Base-by-base conservation (phyloP, 2,329 filamentous ascomycete species). In the Hymenoscyphus scutula region DNA sequence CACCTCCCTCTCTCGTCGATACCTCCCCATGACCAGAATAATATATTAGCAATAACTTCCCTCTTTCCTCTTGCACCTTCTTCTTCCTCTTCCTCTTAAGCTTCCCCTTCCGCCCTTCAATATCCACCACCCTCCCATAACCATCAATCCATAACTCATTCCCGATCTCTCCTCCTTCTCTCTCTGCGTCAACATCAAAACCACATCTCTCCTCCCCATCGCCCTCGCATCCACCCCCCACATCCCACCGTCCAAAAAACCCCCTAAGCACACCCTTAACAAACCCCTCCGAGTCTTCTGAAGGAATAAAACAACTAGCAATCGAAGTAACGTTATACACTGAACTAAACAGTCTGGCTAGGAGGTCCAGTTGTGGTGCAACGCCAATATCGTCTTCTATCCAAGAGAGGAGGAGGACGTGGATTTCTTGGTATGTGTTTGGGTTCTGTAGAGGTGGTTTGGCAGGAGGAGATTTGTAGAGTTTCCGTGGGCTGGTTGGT, bases 11-110 rank as follows among this genome's bases (percentile, higher is more conserved):
- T 4, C 32, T 45, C 4, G 19, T 51, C 27, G 51, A 27, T n/a
- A 57, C 30, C 23, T 60, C 60, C 27, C 60, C 60, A 58, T 62
- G 60, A 19, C 60, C 60, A 48, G 25, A 38, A 29, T 62, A 58
- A 37, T 62, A 55, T 11, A 62, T 48, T 13, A 62, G 34, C n/a
- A 62, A 27, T 15, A 62, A 38, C 41, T 48, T 62, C 8, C 23
- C 23, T 19, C 7, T 48, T 3, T 10, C 41, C 5, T 3, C 41
- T 23, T 27, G 27, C 45, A 27, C n/a, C 19, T 10, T 19, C 8
- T 27, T 25, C 11, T 48, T 25, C 41, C 23, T 11, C 41, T 17
- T 48, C 6, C 41, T 23, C n/a, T 48, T 23, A 19, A 4, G n/a
- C n/a, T 23, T 23, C 19, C 41, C 3, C n/a, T 25, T 25, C n/a